Conservation (phyloP, 1,139 yeast species). For the Candida sanyaensis region DNA sequence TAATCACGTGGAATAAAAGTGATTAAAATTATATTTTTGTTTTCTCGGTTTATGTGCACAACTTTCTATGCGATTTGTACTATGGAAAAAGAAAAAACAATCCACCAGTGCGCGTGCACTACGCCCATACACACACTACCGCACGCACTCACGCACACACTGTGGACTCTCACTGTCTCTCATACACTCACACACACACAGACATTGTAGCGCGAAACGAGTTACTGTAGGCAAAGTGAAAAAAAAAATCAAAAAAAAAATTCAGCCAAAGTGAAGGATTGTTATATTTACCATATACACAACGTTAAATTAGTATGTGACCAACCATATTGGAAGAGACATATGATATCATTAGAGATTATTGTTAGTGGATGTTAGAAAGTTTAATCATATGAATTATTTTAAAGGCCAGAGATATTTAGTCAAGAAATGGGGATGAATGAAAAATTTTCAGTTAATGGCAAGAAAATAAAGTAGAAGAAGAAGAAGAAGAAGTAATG, state of each 20-base stretch:
- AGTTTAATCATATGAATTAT: too few species aligned
- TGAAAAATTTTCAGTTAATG: neutral
- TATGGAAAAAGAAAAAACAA: too few species aligned
- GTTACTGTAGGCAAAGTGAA: neutral
- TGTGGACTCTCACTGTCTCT: neutral
- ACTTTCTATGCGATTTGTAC: neutral
- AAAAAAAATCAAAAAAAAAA: constrained; percentile 1
- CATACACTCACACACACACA: neutral
- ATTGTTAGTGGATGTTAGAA: neutral
- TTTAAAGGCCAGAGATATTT: too few species aligned
- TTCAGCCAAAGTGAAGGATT: neutral
- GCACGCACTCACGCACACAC: too few species aligned
- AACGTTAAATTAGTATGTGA: constrained; percentile 10
- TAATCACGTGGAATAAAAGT: constrained; percentile 1
- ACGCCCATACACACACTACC: too few species aligned
- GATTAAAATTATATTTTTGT: neutral
- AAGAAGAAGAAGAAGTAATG: neutral
- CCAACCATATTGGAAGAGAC: neutral
- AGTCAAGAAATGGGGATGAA: neutral
- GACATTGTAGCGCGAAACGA: neutral
- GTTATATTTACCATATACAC: constrained; percentile 3
- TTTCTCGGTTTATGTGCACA: neutral
- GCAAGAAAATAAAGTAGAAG: too few species aligned
- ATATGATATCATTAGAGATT: neutral
- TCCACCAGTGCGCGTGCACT: too few species aligned